Conservation (phyloP, 306 rosid genomes). For the Inga leiocalycina region DNA sequence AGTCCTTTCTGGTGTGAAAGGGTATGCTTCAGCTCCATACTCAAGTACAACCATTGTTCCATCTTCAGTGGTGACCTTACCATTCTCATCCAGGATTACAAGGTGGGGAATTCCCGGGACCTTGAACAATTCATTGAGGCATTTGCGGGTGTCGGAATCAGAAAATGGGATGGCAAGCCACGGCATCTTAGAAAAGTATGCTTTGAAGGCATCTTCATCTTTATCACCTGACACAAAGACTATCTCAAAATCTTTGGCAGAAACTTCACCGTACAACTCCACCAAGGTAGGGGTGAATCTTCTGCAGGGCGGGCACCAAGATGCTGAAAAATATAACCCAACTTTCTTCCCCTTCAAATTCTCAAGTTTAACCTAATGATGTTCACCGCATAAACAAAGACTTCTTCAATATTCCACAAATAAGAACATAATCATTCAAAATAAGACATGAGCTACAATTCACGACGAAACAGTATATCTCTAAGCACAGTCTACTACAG, state of each 20-base stretch:
- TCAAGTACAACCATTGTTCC: slow-evolving; percentile 50
- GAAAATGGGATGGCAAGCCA: slow-evolving; percentile 81
- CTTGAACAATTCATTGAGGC: slow-evolving; percentile 52
- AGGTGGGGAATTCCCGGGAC: slow-evolving; percentile 72
- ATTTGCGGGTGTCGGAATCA: slow-evolving; percentile 49
- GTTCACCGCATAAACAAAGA: slow-evolving; percentile 17
- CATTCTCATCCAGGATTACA: slow-evolving; percentile 55
- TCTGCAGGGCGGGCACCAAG: slow-evolving; percentile 70
- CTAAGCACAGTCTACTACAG: neutral
- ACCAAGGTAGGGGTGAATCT: slow-evolving; percentile 61
- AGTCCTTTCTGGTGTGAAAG: slow-evolving; percentile 55
- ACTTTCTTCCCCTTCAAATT: slow-evolving; percentile 68
- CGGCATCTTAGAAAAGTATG: slow-evolving; percentile 78
- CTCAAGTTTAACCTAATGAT: slow-evolving; percentile 59
- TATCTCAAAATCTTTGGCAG: slow-evolving; percentile 57
- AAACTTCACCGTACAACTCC: slow-evolving; percentile 54
- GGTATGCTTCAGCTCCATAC: slow-evolving; percentile 61
- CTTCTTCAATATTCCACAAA: neutral
- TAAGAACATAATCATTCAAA: neutral
- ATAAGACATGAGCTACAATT: neutral
- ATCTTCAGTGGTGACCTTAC: slow-evolving; percentile 46
- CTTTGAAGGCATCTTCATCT: slow-evolving; percentile 59
- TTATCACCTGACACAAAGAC: slow-evolving; percentile 56
- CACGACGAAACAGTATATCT: neutral
- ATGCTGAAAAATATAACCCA: slow-evolving; percentile 74